Evolutionary conservation across 768 basidiomycete genomes (phyloP), one percentile per base, ranked within the genome.

Genomic region (Royoungia palumana): DNA sequence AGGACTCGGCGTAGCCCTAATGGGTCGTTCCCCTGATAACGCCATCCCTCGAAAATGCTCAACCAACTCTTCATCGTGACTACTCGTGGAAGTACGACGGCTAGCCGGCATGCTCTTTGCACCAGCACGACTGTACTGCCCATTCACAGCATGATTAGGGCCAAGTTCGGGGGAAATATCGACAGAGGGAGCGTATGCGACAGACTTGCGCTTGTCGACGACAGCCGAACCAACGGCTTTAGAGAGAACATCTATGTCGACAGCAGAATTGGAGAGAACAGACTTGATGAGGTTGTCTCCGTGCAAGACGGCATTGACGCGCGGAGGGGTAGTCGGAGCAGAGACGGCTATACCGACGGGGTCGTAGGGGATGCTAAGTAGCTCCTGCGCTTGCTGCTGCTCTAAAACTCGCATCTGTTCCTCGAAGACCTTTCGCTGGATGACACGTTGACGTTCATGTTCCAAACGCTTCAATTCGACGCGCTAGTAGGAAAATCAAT

Each of bases 351-450:
- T 68, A 60, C 74, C 74, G 52, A 72, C 71, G n/a, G 77, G 54
- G 52, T 87, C 85, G 63, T 79, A 80, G 30, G 87, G 87, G 58
- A 91, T 77, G 56, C 69, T 79, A 61, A 94, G 81, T 34, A 93
- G 77, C 65, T 93, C 89, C 56, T 88, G 85, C 12, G 83, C 84
- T 70, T 98, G 94, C 67, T 92, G 85, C 55, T 87, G 85, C 72
- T 97, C 94, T 55, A 98, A 79, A 46, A 78, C 83, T 47, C 87
- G 86, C 94, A 96, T 96, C 72, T 96, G 93, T 60, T 95, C 91
- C 70, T 98, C 94, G 68, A 97, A 98, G 61, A 90, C 71, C 70
- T 84, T 87, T 64, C 93, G 85, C 66, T 95, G 94, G 36, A 89
- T 66, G 34, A 73, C 73, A 53, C 94, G 90, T 70, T 94, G 90